Evolutionary conservation across 106 monocot species (phyloP).

Genomic region (Phalaenopsis aphrodite): DNA sequence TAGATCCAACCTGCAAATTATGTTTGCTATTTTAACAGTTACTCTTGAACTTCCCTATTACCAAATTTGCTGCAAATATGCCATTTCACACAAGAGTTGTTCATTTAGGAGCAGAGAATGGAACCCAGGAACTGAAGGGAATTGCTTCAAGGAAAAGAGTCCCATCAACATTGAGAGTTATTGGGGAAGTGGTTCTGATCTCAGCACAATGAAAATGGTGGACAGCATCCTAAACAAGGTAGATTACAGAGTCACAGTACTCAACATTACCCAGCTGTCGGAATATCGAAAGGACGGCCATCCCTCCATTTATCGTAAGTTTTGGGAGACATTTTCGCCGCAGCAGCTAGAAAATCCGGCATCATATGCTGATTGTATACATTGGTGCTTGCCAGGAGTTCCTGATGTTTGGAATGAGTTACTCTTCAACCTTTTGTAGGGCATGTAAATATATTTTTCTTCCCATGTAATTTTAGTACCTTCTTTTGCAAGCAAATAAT

Average conservation of each 20-base stretch:
- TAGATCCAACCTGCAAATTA: too few relatives aligned
- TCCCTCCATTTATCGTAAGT: conserved; percentile 71
- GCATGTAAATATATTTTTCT: not conserved
- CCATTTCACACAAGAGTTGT: not conserved
- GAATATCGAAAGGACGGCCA: conserved; percentile 81
- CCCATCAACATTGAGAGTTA: conserved; percentile 36
- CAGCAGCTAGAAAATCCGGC: conserved; percentile 53
- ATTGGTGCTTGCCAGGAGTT: conserved; percentile 82
- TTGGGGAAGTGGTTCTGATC: conserved; percentile 74
- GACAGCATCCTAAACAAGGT: conserved; percentile 20
- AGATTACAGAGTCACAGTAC: conserved; percentile 36
- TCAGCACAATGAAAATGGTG: conserved; percentile 52
- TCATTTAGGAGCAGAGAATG: conserved; percentile 63
- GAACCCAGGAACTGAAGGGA: conserved; percentile 48
- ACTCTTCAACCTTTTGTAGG: conserved; percentile 54
- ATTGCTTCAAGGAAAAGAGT: conserved; percentile 49
- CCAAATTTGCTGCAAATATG: too few relatives aligned
- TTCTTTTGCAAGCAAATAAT: too few relatives aligned
- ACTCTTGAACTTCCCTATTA: too few relatives aligned
- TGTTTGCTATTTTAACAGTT: too few relatives aligned
- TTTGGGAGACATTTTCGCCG: conserved; percentile 53
- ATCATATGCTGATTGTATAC: conserved; percentile 73
- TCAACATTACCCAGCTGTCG: conserved; percentile 78
- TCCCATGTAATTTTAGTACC: too few relatives aligned
- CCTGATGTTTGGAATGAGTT: conserved; percentile 85